Percentiles rank a stretch among this genome's conserved stretches.
These are phyloP conservation scores for Handroanthus guayacan DNA, from an alignment of 257 asterid genomes.

Conservation along the genomic window DNA sequence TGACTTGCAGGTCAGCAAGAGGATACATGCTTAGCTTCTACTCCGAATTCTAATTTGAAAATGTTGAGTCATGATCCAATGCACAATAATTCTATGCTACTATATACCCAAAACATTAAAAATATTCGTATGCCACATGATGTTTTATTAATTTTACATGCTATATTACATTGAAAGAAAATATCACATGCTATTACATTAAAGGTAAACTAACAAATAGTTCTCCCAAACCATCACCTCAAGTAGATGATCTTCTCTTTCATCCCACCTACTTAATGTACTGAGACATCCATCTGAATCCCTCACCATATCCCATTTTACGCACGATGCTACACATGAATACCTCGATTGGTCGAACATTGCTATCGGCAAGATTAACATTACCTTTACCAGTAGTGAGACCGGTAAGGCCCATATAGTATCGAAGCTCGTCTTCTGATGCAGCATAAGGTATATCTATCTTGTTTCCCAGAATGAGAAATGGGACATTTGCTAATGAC, in stretches of 20 bases:
- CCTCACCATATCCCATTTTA: slow-evolving; percentile 68
- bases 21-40: too few species aligned
- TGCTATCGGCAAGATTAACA: slow-evolving; percentile 31
- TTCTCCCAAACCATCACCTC: too few species aligned
- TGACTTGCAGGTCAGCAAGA: too few species aligned
- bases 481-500: slow-evolving; percentile 47
- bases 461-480: slow-evolving; percentile 60
- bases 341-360: slow-evolving; percentile 51
- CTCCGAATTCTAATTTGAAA: too few species aligned
- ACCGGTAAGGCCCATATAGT: slow-evolving; percentile 47
- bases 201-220: too few species aligned
- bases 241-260: not conserved
- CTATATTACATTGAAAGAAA: too few species aligned
- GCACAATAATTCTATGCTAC: too few species aligned
- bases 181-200: too few species aligned
- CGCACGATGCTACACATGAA: slow-evolving; percentile 67
- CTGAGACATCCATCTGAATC: slow-evolving; percentile 59
- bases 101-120: too few species aligned
- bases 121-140: too few species aligned
- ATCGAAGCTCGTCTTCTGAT: slow-evolving; percentile 54
- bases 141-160: too few species aligned
- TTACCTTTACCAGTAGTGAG: slow-evolving; percentile 56
- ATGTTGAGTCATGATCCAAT: too few species aligned
- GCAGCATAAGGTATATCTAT: slow-evolving; percentile 54
- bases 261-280: slow-evolving; percentile 40